Evolutionary conservation across 176 grass and related monocot species (phyloP).

Genomic region (Oryza officinalis): DNA sequence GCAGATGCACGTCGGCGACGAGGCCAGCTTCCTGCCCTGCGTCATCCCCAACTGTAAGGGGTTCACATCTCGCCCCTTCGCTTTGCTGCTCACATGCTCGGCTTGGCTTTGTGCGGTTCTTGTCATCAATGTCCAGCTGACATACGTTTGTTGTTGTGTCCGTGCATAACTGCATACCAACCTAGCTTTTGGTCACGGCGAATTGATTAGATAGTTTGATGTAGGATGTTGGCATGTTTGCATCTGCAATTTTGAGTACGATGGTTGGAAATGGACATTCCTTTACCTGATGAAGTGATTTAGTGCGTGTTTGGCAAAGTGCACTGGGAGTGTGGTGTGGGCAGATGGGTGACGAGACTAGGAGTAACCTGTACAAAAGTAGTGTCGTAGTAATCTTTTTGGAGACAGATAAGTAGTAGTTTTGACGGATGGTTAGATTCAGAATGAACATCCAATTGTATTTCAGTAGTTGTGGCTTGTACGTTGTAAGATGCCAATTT

Average conservation of each 20-base stretch:
- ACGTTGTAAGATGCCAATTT: neutral
- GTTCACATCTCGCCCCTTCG: neutral
- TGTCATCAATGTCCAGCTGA: slow-evolving; percentile 14
- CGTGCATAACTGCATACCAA: slow-evolving; percentile 8
- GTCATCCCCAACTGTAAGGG: slow-evolving; percentile 88
- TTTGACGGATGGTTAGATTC: neutral
- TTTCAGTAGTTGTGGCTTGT: neutral
- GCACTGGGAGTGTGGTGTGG: neutral
- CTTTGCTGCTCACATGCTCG: neutral
- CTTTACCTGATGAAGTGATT: neutral
- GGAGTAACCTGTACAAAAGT: neutral
- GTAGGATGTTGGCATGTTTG: neutral
- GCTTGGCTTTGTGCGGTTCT: neutral
- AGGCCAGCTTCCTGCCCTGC: slow-evolving; percentile 74
- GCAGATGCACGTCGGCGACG: slow-evolving; percentile 71
- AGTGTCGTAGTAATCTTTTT: neutral
- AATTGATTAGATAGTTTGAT: neutral
- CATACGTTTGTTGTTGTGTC: neutral
- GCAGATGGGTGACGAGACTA: no score
- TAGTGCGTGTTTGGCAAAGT: neutral
- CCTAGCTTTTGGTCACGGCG: neutral
- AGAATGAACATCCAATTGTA: neutral
- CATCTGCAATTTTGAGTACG: neutral
- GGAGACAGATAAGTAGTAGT: neutral
- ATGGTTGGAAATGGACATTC: neutral